A percentile compares a stretch with the other conserved stretches of the same genome.
These are phyloP conservation scores for Nakazawaea wyomingensis DNA, from an alignment of 805 yeast species.

Conservation along the genomic window DNA sequence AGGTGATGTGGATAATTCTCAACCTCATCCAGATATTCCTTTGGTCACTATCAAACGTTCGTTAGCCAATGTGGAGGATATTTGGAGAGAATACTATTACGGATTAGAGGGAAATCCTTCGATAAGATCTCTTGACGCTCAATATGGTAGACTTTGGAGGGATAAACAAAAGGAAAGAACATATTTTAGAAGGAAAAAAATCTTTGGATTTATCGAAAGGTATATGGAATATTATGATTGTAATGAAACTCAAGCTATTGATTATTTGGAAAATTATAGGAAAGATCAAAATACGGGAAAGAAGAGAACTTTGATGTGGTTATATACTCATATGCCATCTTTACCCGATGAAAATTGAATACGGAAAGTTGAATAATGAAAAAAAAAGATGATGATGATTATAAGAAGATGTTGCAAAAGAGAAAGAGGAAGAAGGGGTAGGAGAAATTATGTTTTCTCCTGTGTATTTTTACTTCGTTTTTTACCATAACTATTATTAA, in stretches of 20 bases:
- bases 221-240: constrained; percentile 13
- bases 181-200: constrained; percentile 30
- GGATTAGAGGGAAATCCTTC: constrained; percentile 34
- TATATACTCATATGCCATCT: constrained; percentile 25
- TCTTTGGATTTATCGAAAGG: constrained; percentile 22
- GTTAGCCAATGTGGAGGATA: constrained; percentile 24
- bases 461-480: too few species aligned
- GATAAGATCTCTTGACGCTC: constrained; percentile 25
- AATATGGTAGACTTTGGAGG: constrained; percentile 33
- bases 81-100: constrained; percentile 34
- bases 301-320: constrained; percentile 28
- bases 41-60: constrained; percentile 18
- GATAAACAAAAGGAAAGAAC: constrained; percentile 34
- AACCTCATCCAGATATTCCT: background rate
- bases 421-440: too few species aligned
- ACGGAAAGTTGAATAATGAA: too few species aligned
- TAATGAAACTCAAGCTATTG: constrained; percentile 26
- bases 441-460: too few species aligned
- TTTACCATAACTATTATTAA: too few species aligned
- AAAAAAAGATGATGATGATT: too few species aligned
- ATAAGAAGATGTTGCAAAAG: too few species aligned
- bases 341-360: constrained; percentile 3
- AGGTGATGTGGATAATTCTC: background rate
- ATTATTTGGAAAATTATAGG: constrained; percentile 28
- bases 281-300: constrained; percentile 24